Base-by-base conservation (phyloP, 441 rosid species). In the Syzygium malaccense region DNA sequence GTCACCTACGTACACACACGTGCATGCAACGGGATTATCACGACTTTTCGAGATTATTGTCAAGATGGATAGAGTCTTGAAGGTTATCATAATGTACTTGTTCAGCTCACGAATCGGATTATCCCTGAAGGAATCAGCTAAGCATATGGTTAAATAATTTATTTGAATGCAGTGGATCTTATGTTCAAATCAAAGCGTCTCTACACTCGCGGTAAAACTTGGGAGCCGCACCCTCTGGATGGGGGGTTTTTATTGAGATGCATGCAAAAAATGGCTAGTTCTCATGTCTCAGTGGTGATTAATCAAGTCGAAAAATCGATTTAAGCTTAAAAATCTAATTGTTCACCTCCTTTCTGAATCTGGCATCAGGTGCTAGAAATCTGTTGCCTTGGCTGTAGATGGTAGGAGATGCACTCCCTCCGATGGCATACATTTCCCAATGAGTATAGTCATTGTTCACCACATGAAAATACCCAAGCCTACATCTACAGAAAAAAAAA, bases 361-460 rank as follows among this genome's bases (percentile, higher is more conserved):
- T 86, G 25, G 51, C 80, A 45, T 78, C 32, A 12, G 90, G 90
- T 28, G 90, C 90, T 3, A 89, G 88, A 45, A 86, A 89, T 51
- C 90, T 80, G 78, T 89, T 89, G 83, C 90, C 90, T 60, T 89
- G 88, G 54, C 90, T 89, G 88, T 86, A 41, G 86, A 89, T 89
- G 55, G 90, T 89, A n/a, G 90, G 90, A n/a, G 41, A 54, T 11
- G 90, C 90, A 41, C 90, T 89, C 49, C 90, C 90, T 45, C 90
- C 88, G 15, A 89, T 86, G 14, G 90, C 90, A 33, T 89, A 86
- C 90, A 89, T 89, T 20, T 89, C 90, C 90, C 90, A 89, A 79
- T 89, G 90, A 58, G 90, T 89, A 37, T 89, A 89, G 88, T 89
- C 90, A 49, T 89, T 89, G 88, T 89, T 89, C 90, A 89, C 90